These are phyloP conservation scores for Fistulifera pelliculosa DNA, from an alignment of 108 stramenopile species.

Conservation along the genomic window DNA sequence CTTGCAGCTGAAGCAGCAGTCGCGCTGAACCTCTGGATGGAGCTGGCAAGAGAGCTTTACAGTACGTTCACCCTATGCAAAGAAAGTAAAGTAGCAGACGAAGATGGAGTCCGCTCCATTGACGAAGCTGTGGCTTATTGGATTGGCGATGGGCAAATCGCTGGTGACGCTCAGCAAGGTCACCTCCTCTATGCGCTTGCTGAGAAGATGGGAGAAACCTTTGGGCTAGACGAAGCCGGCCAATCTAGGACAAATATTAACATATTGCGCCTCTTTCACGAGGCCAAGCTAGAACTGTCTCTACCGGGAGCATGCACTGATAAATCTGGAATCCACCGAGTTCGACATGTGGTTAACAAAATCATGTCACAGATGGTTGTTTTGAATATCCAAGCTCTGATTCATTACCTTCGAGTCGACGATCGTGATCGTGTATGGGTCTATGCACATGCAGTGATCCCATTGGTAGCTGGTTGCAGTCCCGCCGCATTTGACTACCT, in stretches of 20 bases:
- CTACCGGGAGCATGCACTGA: constrained; percentile 58
- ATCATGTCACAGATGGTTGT: constrained; percentile 63
- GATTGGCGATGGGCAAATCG: constrained; percentile 73
- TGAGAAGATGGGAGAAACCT: constrained; percentile 49
- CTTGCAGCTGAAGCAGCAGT: constrained; percentile 59
- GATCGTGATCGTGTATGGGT: constrained; percentile 45
- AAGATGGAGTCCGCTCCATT: constrained; percentile 52
- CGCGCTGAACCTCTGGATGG: constrained; percentile 71
- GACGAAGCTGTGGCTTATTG: constrained; percentile 78
- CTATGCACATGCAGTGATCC: constrained; percentile 61
- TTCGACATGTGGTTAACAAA: constrained; percentile 42
- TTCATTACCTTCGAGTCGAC: constrained; percentile 35
- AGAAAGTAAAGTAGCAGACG: constrained; percentile 27
- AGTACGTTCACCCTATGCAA: constrained; percentile 28
- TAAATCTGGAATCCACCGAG: constrained; percentile 32
- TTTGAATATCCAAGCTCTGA: constrained; percentile 56
- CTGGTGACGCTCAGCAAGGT: constrained; percentile 53
- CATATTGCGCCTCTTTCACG: constrained; percentile 62
- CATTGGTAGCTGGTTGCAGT: constrained; percentile 54
- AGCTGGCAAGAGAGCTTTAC: constrained; percentile 53
- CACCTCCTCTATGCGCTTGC: constrained; percentile 71
- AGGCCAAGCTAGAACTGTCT: constrained; percentile 65
- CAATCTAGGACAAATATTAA: constrained; percentile 57
- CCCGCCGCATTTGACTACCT: constrained; percentile 31
- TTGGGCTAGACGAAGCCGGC: constrained; percentile 29